Conservation (phyloP, 371 early-diverging fungal species). For the Saksenaea oblongispora region DNA sequence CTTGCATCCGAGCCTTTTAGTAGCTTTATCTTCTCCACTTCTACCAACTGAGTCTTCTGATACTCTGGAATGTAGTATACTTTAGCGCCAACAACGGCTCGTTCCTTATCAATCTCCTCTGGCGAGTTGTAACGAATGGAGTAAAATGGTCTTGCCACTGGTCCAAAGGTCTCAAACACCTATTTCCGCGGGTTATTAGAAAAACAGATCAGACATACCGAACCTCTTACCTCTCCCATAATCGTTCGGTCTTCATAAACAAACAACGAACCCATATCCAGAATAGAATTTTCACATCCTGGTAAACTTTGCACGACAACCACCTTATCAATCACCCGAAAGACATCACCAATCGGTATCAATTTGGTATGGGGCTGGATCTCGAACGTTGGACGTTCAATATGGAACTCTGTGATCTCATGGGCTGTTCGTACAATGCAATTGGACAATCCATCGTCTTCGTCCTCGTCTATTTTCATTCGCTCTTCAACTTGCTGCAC, state of each 20-base stretch:
- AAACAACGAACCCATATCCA: conserved; percentile 83
- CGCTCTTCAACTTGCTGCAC: conserved; percentile 17
- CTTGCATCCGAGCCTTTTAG: conserved; percentile 91
- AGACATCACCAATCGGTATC: conserved; percentile 65
- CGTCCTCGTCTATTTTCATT: conserved; percentile 22
- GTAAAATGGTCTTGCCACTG: conserved; percentile 82
- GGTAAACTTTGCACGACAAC: conserved; percentile 69
- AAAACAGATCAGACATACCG: neutral
- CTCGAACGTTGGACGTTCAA: conserved; percentile 60
- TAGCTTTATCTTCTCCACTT: conserved; percentile 62
- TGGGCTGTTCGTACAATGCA: conserved; percentile 46
- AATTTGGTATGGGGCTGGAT: conserved; percentile 61
- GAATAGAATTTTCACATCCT: conserved; percentile 53
- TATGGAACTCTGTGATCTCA: conserved; percentile 58
- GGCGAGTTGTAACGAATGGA: conserved; percentile 72
- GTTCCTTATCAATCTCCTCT: conserved; percentile 57
- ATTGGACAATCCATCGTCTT: conserved; percentile 15
- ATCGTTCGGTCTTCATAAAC: conserved; percentile 64
- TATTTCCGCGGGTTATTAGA: conserved; percentile 12
- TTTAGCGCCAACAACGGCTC: conserved; percentile 46
- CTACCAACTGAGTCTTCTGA: conserved; percentile 60
- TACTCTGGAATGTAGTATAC: conserved; percentile 66
- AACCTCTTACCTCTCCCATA: conserved; percentile 68
- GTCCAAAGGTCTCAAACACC: conserved; percentile 95
- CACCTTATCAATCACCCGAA: conserved; percentile 72